Percentiles rank a stretch among this genome's conserved stretches.
phyloP scores from a whole-genome alignment of 805 yeast species.

The Wickerhamomyces mucosus region DNA sequence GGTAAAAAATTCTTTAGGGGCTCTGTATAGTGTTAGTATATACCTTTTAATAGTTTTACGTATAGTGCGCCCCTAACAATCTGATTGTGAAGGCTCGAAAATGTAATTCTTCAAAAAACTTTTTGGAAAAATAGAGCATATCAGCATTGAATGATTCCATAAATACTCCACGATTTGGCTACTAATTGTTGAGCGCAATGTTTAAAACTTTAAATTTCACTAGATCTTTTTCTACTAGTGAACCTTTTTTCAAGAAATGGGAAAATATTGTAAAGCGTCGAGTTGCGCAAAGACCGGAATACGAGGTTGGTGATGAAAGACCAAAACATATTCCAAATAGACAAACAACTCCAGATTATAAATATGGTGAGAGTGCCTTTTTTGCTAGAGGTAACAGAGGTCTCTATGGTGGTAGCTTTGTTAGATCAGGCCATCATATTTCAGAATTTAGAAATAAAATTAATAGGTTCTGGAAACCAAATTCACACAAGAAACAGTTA shows the following conservation, averaged over 20 bases:
- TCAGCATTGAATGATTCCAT: too few relatives aligned
- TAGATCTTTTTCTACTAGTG: conserved; percentile 13
- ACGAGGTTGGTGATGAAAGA: conserved; percentile 43
- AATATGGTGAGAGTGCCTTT: conserved; percentile 67
- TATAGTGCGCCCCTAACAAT: conserved; percentile 7
- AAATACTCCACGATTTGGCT: too few relatives aligned
- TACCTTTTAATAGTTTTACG: neutral
- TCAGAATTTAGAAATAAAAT: conserved; percentile 69
- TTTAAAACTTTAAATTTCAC: conserved; percentile 10
- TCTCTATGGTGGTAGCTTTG: conserved; percentile 80
- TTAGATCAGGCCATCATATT: conserved; percentile 66
- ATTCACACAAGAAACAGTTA: conserved; percentile 61
- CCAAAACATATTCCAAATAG: conserved; percentile 38
- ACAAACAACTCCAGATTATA: conserved; percentile 49
- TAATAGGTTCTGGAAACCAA: conserved; percentile 75
- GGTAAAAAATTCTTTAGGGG: conserved; percentile 16
- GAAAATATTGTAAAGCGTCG: conserved; percentile 39
- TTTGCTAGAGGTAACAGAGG: conserved; percentile 86
- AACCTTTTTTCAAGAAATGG: conserved; percentile 24
- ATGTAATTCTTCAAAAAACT: neutral
- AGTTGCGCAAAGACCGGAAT: conserved; percentile 32
- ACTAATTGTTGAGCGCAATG: too few relatives aligned
- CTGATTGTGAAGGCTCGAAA: neutral
- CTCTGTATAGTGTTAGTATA: conserved; percentile 1
- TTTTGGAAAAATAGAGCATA: conserved; percentile 1